A percentile compares a stretch with the other conserved stretches of the same genome.
Evolutionary conservation across 176 grass and related monocot species (phyloP).

Genomic region (Poa pratensis): DNA sequence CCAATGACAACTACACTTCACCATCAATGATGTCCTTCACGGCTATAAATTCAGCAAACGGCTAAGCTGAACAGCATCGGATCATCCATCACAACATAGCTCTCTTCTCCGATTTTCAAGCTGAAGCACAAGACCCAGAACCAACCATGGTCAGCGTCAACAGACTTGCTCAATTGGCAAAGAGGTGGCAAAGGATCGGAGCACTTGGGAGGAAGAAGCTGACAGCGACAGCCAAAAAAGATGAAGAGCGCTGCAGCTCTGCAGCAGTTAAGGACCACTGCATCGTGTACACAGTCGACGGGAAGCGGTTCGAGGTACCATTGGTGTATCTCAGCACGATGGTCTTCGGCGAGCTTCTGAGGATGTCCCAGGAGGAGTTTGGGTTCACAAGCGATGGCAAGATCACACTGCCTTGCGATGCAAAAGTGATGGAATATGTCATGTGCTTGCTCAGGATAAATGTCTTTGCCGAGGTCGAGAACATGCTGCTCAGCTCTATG

Average conservation of each 20-base stretch:
- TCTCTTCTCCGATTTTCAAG: not conserved
- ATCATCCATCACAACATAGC: constrained; percentile 2
- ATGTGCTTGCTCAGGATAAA: too few relatives aligned
- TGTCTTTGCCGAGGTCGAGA: too few relatives aligned
- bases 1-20: not conserved
- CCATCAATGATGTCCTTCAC: not conserved
- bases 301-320: constrained; percentile 60
- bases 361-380: too few relatives aligned
- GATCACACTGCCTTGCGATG: too few relatives aligned
- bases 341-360: too few relatives aligned
- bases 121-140: not conserved
- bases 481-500: constrained; percentile 37
- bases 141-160: constrained; percentile 26
- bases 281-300: constrained; percentile 44
- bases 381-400: too few relatives aligned
- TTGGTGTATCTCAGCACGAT: constrained; percentile 42
- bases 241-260: constrained; percentile 14
- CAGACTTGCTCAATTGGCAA: constrained; percentile 40
- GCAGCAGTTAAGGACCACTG: constrained; percentile 46
- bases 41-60: constrained; percentile 32
- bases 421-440: too few relatives aligned
- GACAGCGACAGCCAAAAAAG: not conserved
- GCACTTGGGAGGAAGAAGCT: constrained; percentile 49
- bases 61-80: not conserved
- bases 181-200: constrained; percentile 54